Percentiles rank a stretch among this genome's conserved stretches.
phyloP scores from a whole-genome alignment of 2,329 filamentous ascomycete genomes.

The Calonectria pauciramosa region DNA sequence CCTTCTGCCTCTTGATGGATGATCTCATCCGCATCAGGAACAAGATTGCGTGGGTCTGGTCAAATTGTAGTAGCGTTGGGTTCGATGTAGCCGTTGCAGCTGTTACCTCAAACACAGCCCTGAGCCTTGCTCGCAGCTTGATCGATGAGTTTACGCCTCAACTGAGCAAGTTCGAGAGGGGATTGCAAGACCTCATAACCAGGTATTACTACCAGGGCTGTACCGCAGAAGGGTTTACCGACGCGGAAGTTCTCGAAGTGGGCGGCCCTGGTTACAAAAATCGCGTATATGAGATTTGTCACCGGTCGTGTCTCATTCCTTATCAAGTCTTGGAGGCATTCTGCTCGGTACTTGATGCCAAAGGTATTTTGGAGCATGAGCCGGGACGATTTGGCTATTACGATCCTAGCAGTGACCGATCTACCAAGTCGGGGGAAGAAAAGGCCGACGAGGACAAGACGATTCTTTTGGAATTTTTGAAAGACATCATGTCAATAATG shows the following conservation, averaged over 20 bases:
- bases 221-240: conserved; percentile 15
- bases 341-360: not conserved
- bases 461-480: conserved; percentile 50
- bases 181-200: not conserved
- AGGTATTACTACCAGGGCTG: not conserved
- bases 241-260: conserved; percentile 3
- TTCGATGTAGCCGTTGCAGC: conserved; percentile 50
- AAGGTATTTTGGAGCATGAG: conserved; percentile 36
- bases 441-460: conserved; percentile 53
- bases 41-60: conserved; percentile 47
- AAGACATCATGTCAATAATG: conserved; percentile 47
- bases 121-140: conserved; percentile 50
- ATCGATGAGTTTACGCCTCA: conserved; percentile 46
- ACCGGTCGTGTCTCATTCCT: conserved; percentile 36
- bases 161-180: not conserved
- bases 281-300: conserved; percentile 44
- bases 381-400: conserved; percentile 45
- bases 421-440: conserved; percentile 41
- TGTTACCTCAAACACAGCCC: conserved; percentile 54
- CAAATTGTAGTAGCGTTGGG: conserved; percentile 31
- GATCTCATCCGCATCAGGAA: conserved; percentile 48
- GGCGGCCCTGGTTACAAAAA: conserved; percentile 31
- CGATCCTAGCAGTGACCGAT: conserved; percentile 42
- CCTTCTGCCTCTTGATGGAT: conserved; percentile 44
- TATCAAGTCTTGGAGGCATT: too few relatives aligned